Base-by-base conservation (phyloP, 495 filamentous ascomycete genomes). In the Aspergillus leporis region DNA sequence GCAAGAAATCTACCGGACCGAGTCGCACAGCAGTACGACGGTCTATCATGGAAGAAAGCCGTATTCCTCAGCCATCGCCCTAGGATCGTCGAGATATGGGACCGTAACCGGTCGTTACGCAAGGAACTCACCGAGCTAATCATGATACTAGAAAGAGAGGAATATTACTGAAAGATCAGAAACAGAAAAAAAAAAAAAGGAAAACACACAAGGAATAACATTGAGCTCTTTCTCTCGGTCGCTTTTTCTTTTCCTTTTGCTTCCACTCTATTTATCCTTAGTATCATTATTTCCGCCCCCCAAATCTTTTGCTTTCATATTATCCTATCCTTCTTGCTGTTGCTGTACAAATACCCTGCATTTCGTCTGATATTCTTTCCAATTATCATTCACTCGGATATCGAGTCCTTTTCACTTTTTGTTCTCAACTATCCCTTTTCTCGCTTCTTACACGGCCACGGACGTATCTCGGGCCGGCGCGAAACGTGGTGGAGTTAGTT, bases 1-100 rank as follows among this genome's bases (percentile, higher is more conserved):
- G 91, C 91, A 4, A 81, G 88, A 21, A 88, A 92, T 51, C 78
- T 92, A 0, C 81, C 86, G 0, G 74, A 63, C 45, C 69, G 75
- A 3, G 65, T 67, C 13, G 69, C 71, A 0, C 65, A 72, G 0
- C 65, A 66, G 40, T 68, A 70, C 30, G 62, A 74, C 18, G 64
- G 66, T 3, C 66, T 77, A 32, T 67, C 74, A 4, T 78, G 71
- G 72, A 78, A 78, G 62, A 76, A 74, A 58, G 69, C 73, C 2
- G 71, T 71, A 45, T 78, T 80, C 56, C 47, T 74, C 5, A 74
- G 70, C 51, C 74, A 75, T 36, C 74, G 74, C 13, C 63, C 72
- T 2, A 75, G 74, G 61, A 76, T 80, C n/a, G 60, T 77, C 19
- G 72, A 78, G 55, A 61, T 70, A 18, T 77, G 74, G 74, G 74